Evolutionary conservation across 257 asterid species (phyloP), one percentile per base, ranked within the genome.

Genomic region (Ocimum tenuiflorum): DNA sequence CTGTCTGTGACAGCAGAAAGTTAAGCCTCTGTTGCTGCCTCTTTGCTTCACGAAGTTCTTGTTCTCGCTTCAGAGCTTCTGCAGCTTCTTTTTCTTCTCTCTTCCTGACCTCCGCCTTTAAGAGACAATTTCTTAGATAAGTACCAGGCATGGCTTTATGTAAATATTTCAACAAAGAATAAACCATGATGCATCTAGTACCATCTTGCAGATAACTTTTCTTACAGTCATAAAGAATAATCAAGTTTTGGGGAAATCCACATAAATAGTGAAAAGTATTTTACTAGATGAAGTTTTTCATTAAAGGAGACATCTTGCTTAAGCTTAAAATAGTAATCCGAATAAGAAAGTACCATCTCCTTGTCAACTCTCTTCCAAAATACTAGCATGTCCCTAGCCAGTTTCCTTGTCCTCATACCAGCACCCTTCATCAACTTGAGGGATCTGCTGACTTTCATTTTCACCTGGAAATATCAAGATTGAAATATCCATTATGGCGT

Each of bases 71-170:
- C 67, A 94, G 75, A 79, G 99, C 99, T 82, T 90, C 99, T 50
- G 97, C 97, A 59, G 99, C 99, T 85, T 94, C 99, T 60, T 83
- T 94, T 83, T 94, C 99, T 83, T 94, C 97, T 79, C 91, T 81
- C 81, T 86, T 94, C 85, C 95, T 84, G 69, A 90, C 88, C 72
- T 94, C 99, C 38, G 96, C 95, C 99, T 94, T 77, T 79, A 75
- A 63, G 46, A 68, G 56, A 59, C 73, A 72, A 59, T 60, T 51
- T 70, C 42, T 75, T 55, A 68, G 12, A 63, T 36, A 71, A 51
- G 58, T 38, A 65, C 19, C 14, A 12, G 17, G 20, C 22, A 39
- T 12, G 45, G 64, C 35, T 58, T 33, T 38, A 48, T 33, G 43
- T 57, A 61, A 57, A 54, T 47, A 60, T 11, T 31, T 74, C 46